Evolutionary conservation across 306 rosid genomes (phyloP), one percentile per base, ranked within the genome.

Genomic region (Malus sieversii): DNA sequence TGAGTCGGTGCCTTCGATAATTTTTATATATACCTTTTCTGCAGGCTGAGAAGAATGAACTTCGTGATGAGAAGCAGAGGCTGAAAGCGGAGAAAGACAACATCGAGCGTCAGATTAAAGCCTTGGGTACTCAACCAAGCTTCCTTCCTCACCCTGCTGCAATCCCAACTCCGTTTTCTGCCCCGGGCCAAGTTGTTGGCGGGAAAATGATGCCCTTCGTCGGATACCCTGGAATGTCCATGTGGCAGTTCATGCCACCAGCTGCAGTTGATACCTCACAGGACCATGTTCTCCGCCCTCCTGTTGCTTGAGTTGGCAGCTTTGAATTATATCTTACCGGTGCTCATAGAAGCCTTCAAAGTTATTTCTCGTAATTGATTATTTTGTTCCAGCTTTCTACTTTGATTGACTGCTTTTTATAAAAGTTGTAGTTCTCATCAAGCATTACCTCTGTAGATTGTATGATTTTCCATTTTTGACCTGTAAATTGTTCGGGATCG

Each of bases 201-300:
- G 88, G 88, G 69, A 95, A 95, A 85, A 61, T 90, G 77, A 81
- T 92, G 80, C 99, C 99, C 33, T 88, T 87, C 32, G 82, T 88
- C 11, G 97, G 98, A 40, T 95, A 95, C 77, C 96, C 97, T 57
- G 96, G 99, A 74, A 74, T 90, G 16, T 85, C 91, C 22, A 95
- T 95, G 98, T 95, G 99, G 99, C 97, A 92, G 81, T 90, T 89
- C 75, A 87, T 92, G 96, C 85, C 96, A 14, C 96, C 92, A 19
- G 84, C 97, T 44, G 80, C 91, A 10, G 72, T 95, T 71, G 99
- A 95, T 71, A 92, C 97, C 46, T 95, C 99, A 33, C 88, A 82
- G 74, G 99, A 95, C 82, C 97, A 95, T 73, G 85, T 90, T 48
- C 97, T 90, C 57, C 97, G 91, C 46, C 93, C 99, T 22, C 99